These are phyloP conservation scores for Bruguiera parviflora DNA, from an alignment of 345 rosid genomes.

Conservation along the genomic window DNA sequence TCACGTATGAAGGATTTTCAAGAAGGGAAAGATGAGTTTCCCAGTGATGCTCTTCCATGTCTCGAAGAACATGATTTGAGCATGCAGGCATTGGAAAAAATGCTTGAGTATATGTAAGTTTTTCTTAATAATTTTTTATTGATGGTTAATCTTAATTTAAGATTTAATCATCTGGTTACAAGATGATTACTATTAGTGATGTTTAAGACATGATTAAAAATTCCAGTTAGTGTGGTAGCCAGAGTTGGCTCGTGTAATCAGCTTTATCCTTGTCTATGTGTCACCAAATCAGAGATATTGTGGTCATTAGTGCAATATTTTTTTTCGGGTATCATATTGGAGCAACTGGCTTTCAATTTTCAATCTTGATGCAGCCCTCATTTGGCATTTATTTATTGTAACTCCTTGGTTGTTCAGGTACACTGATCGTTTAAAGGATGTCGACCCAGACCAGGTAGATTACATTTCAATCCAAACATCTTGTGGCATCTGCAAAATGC, in stretches of 20 bases:
- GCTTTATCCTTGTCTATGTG: neutral
- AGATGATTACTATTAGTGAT: neutral
- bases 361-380: too few relatives aligned
- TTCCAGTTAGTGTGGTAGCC: neutral
- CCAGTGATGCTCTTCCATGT: constrained; percentile 48
- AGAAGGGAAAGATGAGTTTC: constrained; percentile 48
- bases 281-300: constrained; percentile 13
- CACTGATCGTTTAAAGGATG: constrained; percentile 81
- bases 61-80: constrained; percentile 90
- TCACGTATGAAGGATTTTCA: constrained; percentile 70
- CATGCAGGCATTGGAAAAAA: constrained; percentile 73
- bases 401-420: constrained; percentile 60
- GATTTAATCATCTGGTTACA: constrained; percentile 5
- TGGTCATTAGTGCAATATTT: neutral
- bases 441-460: constrained; percentile 77
- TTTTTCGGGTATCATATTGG: neutral
- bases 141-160: neutral
- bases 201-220: constrained; percentile 3
- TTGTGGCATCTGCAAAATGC: constrained; percentile 2
- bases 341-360: too few relatives aligned
- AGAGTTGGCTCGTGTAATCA: neutral
- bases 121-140: constrained; percentile 1
- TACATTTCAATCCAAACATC: constrained; percentile 14
- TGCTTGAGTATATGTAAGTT: constrained; percentile 92
- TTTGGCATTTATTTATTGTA: neutral